Conservation (phyloP, 2,329 filamentous ascomycete species). For the Paramyrothecium roridum region DNA sequence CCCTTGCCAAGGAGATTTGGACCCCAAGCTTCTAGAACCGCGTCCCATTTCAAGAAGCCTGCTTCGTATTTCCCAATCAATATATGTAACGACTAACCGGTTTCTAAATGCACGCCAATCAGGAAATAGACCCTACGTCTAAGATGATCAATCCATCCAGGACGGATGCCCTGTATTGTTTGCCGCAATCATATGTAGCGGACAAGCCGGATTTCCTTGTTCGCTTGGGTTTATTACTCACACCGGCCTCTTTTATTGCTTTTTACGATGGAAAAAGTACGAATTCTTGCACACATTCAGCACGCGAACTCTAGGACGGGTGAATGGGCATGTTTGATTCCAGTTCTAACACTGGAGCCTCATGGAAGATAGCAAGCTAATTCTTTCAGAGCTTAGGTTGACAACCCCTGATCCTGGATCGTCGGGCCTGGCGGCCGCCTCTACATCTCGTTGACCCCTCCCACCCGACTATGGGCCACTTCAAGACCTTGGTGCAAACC, state of each 20-base stretch:
- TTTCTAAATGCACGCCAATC: neutral
- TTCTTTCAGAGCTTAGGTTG: neutral
- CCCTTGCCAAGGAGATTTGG: neutral
- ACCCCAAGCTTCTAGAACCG: neutral
- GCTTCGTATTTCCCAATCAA: neutral
- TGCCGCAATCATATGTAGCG: too few relatives aligned
- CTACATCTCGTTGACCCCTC: neutral
- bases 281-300: too few relatives aligned
- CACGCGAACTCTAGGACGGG: too few relatives aligned
- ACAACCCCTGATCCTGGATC: neutral
- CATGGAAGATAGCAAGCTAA: neutral
- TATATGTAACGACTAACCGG: neutral
- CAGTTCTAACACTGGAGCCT: neutral
- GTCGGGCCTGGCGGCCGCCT: neutral
- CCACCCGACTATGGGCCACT: neutral
- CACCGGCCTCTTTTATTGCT: too few relatives aligned
- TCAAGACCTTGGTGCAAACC: neutral
- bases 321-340: neutral
- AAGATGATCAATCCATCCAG: neutral
- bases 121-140: neutral
- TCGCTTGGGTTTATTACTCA: too few relatives aligned
- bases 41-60: neutral
- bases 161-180: too few relatives aligned
- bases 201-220: too few relatives aligned
- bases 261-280: too few relatives aligned